Conservation (phyloP, 768 basidiomycete species). For the Glaciozyma martinii region DNA sequence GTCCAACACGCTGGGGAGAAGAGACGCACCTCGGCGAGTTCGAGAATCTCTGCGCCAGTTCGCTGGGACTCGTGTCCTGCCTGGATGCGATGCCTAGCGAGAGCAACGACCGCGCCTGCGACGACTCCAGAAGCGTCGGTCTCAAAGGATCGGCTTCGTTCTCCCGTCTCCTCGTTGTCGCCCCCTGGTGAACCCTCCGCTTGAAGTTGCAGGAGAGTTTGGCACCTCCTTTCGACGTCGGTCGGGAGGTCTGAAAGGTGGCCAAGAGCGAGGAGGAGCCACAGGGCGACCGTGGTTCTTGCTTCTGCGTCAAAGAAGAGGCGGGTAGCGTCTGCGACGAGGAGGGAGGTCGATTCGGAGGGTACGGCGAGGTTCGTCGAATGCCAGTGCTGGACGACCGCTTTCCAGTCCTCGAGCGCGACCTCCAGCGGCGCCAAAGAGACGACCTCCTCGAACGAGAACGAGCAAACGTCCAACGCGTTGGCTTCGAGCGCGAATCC, state of each 20-base stretch:
- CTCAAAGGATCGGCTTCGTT: neutral
- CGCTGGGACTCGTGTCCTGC: neutral
- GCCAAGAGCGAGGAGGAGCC: slow-evolving; percentile 2
- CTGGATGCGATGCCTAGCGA: too few species aligned
- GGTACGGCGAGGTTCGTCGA: neutral
- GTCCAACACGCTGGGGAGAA: neutral
- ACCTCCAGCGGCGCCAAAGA: too few species aligned
- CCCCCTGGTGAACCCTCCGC: neutral
- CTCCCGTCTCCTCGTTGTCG: neutral
- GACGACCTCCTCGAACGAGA: neutral
- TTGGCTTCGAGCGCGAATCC: slow-evolving; percentile 69
- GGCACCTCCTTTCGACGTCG: neutral
- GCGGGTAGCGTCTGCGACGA: neutral
- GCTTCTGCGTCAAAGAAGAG: slow-evolving; percentile 30
- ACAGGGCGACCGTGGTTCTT: slow-evolving; percentile 8
- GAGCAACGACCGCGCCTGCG: neutral
- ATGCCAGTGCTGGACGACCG: neutral
- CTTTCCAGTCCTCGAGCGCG: neutral
- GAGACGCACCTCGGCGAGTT: neutral
- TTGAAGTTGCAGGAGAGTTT: neutral
- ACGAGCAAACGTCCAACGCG: slow-evolving; percentile 47
- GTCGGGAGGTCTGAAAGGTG: neutral
- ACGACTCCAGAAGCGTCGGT: neutral
- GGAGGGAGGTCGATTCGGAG: neutral
- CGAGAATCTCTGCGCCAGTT: neutral